Evolutionary conservation across 108 stramenopile species (phyloP), one percentile per base, ranked within the genome.

Genomic region (Skeletonema menzelii): DNA sequence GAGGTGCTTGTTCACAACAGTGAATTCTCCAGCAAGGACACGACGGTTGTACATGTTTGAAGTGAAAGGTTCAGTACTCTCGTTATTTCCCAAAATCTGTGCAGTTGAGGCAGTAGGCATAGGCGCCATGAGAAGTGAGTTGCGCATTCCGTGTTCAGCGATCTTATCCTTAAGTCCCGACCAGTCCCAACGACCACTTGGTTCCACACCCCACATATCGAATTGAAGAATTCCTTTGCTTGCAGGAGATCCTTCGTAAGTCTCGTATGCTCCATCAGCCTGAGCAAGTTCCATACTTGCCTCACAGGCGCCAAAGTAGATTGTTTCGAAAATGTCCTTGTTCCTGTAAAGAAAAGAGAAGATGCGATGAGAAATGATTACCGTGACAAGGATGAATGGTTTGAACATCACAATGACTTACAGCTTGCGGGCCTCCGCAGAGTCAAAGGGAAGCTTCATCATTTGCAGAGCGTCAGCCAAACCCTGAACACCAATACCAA

Each of bases 31-130:
- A 5, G 98, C 99, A 77, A 98, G 90, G 31, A 99, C 99, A 65
- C 99, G 97, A 37, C 99, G 94, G 56, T 94, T 95, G 95, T 98
- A 99, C 83, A 99, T 97, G 84, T 99, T 99, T 75, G 91, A 92
- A 22, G 98, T 99, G 83, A 97, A 99, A n/a, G 99, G 99, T 80
- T 99, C 99, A 47, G 97, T 96, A 65, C 88, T 87, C 84, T 99
- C 99, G 84, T 98, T 98, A 85, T 98, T 98, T 3, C 99, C 99
- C 59, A 99, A 82, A 71, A 99, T 99, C 85, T 99, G 98, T 15
- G 99, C 97, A 30, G 99, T 99, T n/a, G 97, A 97, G 17, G 99
- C 99, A 27, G 99, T 99, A 60, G 99, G 98, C 99, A 99, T 99
- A 65, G 99, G 99, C 17, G 98, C 98, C 24, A 99, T 84, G 30